Evolutionary conservation across 352 stramenopile species (phyloP).

Genomic region (Phytophthora vignae): DNA sequence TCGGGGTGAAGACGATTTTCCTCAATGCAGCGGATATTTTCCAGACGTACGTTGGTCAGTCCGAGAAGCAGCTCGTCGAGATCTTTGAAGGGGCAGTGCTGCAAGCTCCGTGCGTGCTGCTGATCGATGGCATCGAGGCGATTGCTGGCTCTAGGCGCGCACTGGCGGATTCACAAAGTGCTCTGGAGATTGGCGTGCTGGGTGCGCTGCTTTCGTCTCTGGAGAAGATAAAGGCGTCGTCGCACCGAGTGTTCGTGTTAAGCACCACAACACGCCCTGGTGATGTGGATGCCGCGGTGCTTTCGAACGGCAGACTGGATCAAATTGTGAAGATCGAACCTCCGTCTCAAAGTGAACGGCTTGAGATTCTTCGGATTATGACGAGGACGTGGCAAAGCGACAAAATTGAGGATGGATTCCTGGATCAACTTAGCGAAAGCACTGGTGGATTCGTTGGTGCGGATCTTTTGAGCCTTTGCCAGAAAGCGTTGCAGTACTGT

Average conservation of each 20-base stretch:
- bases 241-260: conserved; percentile 68
- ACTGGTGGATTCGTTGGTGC: conserved; percentile 96
- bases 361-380: conserved; percentile 94
- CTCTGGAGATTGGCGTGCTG: conserved; percentile 81
- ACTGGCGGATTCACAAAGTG: conserved; percentile 63
- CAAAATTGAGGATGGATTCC: conserved; percentile 63
- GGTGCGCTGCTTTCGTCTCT: conserved; percentile 88
- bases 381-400: conserved; percentile 81
- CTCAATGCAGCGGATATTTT: conserved; percentile 94
- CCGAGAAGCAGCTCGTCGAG: conserved; percentile 72
- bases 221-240: conserved; percentile 66
- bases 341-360: conserved; percentile 90
- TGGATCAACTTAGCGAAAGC: conserved; percentile 92
- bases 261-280: conserved; percentile 82
- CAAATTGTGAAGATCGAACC: conserved; percentile 95
- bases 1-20: conserved; percentile 54
- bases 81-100: conserved; percentile 63
- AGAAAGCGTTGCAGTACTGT: conserved; percentile 71
- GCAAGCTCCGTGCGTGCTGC: conserved; percentile 69
- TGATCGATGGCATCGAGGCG: conserved; percentile 93
- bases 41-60: conserved; percentile 93
- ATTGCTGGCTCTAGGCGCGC: conserved; percentile 74
- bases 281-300: conserved; percentile 92
- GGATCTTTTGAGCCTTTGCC: conserved; percentile 82
- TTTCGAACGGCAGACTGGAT: conserved; percentile 97